Conservation (phyloP, 2,329 filamentous ascomycete genomes). For the Pestalotiopsis sp. region DNA sequence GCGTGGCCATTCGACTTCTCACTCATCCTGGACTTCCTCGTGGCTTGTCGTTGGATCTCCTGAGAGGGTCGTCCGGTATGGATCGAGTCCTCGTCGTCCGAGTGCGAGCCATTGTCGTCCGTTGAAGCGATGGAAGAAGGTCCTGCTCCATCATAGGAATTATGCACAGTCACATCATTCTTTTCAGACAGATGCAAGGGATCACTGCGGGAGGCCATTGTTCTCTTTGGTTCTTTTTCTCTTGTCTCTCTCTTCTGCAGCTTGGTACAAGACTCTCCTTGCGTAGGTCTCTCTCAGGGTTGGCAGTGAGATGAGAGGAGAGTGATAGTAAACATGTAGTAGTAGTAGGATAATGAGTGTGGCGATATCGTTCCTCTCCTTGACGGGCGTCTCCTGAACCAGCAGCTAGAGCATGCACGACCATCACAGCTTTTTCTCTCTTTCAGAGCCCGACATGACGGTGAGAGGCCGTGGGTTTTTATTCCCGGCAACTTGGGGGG, state of each 20-base stretch:
- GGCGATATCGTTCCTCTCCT: neutral
- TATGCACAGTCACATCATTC: slow-evolving; percentile 8
- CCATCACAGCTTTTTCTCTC: neutral
- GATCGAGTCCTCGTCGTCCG: slow-evolving; percentile 2
- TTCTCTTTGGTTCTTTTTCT: neutral
- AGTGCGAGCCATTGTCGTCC: neutral
- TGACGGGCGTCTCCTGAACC: neutral
- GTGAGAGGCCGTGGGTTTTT: neutral
- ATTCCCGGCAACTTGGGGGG: neutral
- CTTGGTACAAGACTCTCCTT: neutral
- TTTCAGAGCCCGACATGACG: neutral
- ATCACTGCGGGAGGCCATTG: slow-evolving; percentile 4
- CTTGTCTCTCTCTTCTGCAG: neutral
- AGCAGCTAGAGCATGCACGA: neutral
- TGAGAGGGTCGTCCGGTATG: neutral
- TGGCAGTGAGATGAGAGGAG: neutral
- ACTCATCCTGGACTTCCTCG: neutral
- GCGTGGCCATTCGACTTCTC: slow-evolving; percentile 1
- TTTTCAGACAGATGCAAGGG: slow-evolving; percentile 4
- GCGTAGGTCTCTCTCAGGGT: neutral
- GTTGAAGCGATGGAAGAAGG: neutral
- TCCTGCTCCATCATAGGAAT: neutral
- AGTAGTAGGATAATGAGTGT: neutral
- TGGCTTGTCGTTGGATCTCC: neutral
- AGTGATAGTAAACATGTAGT: neutral